Evolutionary conservation across 129 eudicot genomes (phyloP), one percentile per base, ranked within the genome.

Genomic region (Chrysanthemum makinoi): DNA sequence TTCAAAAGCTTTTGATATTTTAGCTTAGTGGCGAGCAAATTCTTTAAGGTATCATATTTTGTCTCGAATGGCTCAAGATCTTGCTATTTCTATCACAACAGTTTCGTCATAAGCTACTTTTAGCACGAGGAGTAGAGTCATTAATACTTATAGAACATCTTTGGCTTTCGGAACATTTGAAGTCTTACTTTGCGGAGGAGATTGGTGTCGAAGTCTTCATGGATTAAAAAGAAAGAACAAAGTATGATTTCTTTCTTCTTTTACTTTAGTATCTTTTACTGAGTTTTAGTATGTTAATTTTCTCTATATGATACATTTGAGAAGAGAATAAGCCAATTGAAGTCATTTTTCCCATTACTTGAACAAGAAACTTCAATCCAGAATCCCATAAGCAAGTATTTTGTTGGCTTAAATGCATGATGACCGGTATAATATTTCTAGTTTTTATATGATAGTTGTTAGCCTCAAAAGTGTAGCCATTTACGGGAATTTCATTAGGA

Each of bases 161-260:
- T 6, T 20, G 22, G 22, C 22, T 20, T 1, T 1, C 0, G 22
- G 22, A 20, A 20, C 22, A 20, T 0, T 20, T 20, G 22, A 20
- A 20, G 22, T 20, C 0, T 20, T 20, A 20, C 22, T 20, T 20
- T 20, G 22, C 1, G 22, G 20, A 28, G 22, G 22, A 20, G 22
- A 20, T 20, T 20, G 22, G 22, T 20, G 22, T 20, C 22, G 22
- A 20, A 20, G 49, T 33, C 22, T 28, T 33, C 67, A 62, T 10
- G 49, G 67, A 11, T 2, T 62, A 12, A 62, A 62, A 62, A 33
- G 67, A 19, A 62, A 62, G 67, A 62, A 62, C 7, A 62, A 62
- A 2, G 67, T 14, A 62, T 54, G 22, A 20, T 20, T 54, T 54
- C 19, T 12, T n/a, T 15, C 7, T 24, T 15, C 0, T 26, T 59